These are phyloP conservation scores for Arthromyces matolae DNA, from an alignment of 768 basidiomycete species.

Conservation along the genomic window DNA sequence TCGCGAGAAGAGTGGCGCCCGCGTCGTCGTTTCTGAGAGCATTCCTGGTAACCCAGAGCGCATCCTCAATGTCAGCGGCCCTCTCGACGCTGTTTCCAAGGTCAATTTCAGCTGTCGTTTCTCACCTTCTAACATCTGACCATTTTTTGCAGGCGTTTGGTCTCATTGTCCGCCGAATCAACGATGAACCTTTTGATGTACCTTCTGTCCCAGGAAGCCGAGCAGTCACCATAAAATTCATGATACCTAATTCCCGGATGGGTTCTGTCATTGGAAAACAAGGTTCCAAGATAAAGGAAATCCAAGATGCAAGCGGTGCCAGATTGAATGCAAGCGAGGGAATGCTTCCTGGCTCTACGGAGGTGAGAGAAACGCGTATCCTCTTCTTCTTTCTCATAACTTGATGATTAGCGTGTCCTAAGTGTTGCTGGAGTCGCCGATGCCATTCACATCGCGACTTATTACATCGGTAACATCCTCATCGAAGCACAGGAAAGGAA, in stretches of 20 bases:
- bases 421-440: conserved; percentile 98
- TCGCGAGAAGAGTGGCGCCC: conserved; percentile 92
- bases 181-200: conserved; percentile 97
- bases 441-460: conserved; percentile 98
- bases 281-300: conserved; percentile 98
- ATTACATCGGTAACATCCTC: conserved; percentile 98
- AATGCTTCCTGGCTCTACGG: conserved; percentile 98
- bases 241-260: conserved; percentile 99
- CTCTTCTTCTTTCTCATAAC: conserved; percentile 1
- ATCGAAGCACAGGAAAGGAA: conserved; percentile 87
- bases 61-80: conserved; percentile 93
- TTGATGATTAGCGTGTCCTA: conserved; percentile 73
- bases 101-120: no score
- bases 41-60: conserved; percentile 99
- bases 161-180: conserved; percentile 96
- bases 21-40: conserved; percentile 96
- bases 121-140: no score
- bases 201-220: conserved; percentile 97
- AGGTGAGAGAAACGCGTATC: conserved; percentile 50
- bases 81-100: conserved; percentile 98
- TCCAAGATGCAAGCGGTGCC: conserved; percentile 97
- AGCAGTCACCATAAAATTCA: conserved; percentile 98
- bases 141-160: conserved; percentile 77
- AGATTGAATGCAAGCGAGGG: conserved; percentile 95
- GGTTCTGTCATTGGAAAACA: conserved; percentile 98